Evolutionary conservation across 2,329 filamentous ascomycete species (phyloP).

Genomic region (Calycina herbarum): DNA sequence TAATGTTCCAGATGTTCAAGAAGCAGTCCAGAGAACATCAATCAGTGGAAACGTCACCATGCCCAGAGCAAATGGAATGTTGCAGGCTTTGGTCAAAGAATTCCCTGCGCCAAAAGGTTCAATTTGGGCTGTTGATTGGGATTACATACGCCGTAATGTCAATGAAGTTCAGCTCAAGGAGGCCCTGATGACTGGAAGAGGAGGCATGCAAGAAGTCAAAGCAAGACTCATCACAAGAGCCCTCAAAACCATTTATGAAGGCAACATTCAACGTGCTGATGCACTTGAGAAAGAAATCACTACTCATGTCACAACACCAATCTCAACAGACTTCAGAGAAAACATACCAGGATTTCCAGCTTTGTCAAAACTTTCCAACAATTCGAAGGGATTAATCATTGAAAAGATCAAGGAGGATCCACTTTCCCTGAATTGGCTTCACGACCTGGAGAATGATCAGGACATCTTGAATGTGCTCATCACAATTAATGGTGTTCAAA

Average conservation of each 20-base stretch:
- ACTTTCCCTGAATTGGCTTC: conserved; percentile 56
- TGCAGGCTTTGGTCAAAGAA: conserved; percentile 61
- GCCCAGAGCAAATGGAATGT: conserved; percentile 59
- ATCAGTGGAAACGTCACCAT: conserved; percentile 47
- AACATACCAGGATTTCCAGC: conserved; percentile 39
- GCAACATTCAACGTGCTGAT: conserved; percentile 58
- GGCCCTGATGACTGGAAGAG: no score
- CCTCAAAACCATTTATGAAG: conserved; percentile 51
- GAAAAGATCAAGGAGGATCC: conserved; percentile 56
- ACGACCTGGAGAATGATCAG: conserved; percentile 42
- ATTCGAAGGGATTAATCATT: conserved; percentile 58
- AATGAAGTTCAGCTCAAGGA: conserved; percentile 8
- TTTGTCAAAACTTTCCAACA: conserved; percentile 41
- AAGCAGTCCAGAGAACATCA: conserved; percentile 54
- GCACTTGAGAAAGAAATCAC: conserved; percentile 47
- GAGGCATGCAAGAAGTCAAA: no score
- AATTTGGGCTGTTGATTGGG: conserved; percentile 74
- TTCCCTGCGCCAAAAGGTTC: conserved; percentile 58
- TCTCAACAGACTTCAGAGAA: neutral
- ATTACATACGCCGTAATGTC: conserved; percentile 62
- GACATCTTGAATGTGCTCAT: conserved; percentile 53
- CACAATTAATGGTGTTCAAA: conserved; percentile 53
- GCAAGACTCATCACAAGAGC: no score
- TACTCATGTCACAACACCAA: conserved; percentile 43
- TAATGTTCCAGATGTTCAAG: conserved; percentile 55